These are phyloP conservation scores for Lodderomyces elongisporus DNA, from an alignment of 1,139 yeast species.

Conservation along the genomic window DNA sequence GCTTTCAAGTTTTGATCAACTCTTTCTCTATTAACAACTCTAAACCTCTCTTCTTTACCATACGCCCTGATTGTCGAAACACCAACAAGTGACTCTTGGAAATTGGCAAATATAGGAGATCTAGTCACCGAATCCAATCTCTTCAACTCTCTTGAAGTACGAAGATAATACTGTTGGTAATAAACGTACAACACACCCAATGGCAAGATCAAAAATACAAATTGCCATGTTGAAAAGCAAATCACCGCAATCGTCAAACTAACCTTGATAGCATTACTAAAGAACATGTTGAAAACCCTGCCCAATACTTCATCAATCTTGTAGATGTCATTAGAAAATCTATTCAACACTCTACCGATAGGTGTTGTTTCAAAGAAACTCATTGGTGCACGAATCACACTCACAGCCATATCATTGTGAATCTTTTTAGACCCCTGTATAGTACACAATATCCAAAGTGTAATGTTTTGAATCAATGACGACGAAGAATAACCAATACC, in stretches of 20 bases:
- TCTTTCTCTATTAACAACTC: constrained; percentile 65
- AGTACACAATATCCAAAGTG: constrained; percentile 80
- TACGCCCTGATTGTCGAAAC: constrained; percentile 88
- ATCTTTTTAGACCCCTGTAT: constrained; percentile 75
- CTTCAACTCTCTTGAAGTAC: constrained; percentile 90
- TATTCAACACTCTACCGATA: constrained; percentile 85
- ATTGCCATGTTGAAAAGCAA: constrained; percentile 84
- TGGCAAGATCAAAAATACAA: constrained; percentile 67
- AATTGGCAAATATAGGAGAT: constrained; percentile 93
- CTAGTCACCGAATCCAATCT: constrained; percentile 90
- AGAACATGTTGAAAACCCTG: constrained; percentile 79
- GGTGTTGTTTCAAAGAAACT: constrained; percentile 96
- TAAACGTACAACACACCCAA: constrained; percentile 66
- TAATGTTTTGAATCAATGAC: constrained; percentile 62
- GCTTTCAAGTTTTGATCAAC: constrained; percentile 87
- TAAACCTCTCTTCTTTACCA: constrained; percentile 69
- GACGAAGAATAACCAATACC: constrained; percentile 61
- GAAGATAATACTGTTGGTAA: constrained; percentile 85
- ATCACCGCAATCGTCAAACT: constrained; percentile 77
- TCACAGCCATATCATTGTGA: constrained; percentile 72
- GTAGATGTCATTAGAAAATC: constrained; percentile 91
- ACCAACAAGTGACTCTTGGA: constrained; percentile 92
- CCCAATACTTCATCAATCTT: constrained; percentile 86
- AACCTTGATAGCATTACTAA: constrained; percentile 69
- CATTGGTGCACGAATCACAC: constrained; percentile 93